Evolutionary conservation across 1,284 basidiomycete genomes (phyloP), one percentile per base, ranked within the genome.

Genomic region (Austroboletus rostrupii): DNA sequence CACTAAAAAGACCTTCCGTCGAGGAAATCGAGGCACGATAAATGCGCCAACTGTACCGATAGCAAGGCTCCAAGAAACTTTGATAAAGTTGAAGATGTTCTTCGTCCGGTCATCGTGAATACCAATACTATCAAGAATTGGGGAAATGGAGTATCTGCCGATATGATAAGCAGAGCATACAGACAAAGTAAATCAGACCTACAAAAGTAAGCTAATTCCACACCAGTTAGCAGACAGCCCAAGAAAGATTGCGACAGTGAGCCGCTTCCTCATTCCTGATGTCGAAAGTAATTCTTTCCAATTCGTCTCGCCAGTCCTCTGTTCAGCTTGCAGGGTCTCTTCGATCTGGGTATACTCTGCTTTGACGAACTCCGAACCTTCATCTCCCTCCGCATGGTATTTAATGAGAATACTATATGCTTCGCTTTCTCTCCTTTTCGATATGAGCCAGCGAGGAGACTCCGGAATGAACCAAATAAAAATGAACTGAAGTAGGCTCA

Each of bases 361-460:
- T 35, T 49, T 38, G 42, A 53, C 57, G 10, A 62, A 60, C 16
- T 56, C 49, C n/a, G 56, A 59, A 14, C 46, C 35, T 45, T 45
- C 31, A 9, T 58, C 40, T 8, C 56, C 53, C 13, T 61, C 57
- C 17, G 42, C 57, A 19, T 59, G 59, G 17, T 61, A 59, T n/a
- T 51, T 61, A 0, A 50, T 54, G 9, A 61, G 48, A 26, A 59
- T 37, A 20, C 47, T n/a, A 1, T 45, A 43, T 1, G 58, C 56
- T 33, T 81, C 74, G 1, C 73, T 72, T 3, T 65, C 66, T n/a
- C 74, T 69, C 8, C 77, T 78, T 44, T 75, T 75, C 20, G 74
- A 73, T 45, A 83, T 68, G 13, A 83, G 70, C 78, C 78, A 84
- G 52, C 82, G 75, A 38, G 81, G 81, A 1, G 77, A 80, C 59